Percentiles rank a stretch among this genome's conserved stretches.
Conservation (phyloP, 208 protist genomes). For the Leishmania tropica region DNA sequence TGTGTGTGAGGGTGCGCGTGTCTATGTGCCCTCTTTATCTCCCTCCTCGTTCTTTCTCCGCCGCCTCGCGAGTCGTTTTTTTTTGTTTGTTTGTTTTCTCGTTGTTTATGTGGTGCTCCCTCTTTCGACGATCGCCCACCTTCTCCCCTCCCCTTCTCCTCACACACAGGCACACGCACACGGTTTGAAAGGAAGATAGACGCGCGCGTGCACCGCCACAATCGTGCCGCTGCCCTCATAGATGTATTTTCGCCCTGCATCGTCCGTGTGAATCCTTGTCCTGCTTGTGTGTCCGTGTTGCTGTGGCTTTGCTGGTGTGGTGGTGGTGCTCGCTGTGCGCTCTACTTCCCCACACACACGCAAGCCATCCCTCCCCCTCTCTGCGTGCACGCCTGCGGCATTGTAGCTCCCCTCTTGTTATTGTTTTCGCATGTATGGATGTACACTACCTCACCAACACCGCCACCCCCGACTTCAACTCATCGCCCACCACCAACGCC, state of each 20-base stretch:
- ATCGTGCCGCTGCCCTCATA: no score
- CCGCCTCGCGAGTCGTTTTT: background rate
- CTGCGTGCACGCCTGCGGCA: background rate
- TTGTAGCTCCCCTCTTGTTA: no score
- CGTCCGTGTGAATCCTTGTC: background rate
- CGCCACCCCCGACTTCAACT: background rate
- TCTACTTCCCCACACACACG: background rate
- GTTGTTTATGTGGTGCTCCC: background rate
- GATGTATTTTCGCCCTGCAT: no score
- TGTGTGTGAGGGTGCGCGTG: no score
- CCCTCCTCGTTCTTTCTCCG: background rate
- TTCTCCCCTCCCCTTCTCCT: background rate
- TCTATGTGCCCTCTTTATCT: background rate
- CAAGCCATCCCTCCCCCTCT: background rate
- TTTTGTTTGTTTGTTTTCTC: background rate
- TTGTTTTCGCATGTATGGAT: background rate
- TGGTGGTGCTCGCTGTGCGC: background rate
- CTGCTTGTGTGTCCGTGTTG: no score
- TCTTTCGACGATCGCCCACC: background rate
- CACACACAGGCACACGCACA: no score
- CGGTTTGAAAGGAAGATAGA: no score
- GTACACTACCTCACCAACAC: background rate
- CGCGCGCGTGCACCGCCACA: no score
- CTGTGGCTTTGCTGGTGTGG: background rate
- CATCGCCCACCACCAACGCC: background rate